Evolutionary conservation across 202 grass and related monocot species (phyloP).

Genomic region (Carex arenaria): DNA sequence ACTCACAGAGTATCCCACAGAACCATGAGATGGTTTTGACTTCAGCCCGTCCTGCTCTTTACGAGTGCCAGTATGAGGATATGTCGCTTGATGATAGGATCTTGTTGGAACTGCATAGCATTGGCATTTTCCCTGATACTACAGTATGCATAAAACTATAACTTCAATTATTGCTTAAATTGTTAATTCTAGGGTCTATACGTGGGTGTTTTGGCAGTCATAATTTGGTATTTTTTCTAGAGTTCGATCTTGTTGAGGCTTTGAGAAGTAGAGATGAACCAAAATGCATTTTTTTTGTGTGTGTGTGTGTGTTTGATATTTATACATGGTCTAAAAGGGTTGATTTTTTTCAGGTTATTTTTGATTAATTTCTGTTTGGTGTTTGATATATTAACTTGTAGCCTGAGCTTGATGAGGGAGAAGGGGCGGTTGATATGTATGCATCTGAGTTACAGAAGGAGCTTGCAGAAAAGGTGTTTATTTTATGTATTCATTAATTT

Average conservation of each 20-base stretch:
- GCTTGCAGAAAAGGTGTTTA: constrained; percentile 54
- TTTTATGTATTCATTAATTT: constrained; percentile 19
- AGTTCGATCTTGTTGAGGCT: background rate
- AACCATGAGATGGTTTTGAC: constrained; percentile 15
- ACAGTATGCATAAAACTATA: constrained; percentile 38
- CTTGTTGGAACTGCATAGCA: constrained; percentile 78
- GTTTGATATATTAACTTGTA: constrained; percentile 35
- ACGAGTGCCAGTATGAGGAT: constrained; percentile 51
- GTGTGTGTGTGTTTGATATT: background rate
- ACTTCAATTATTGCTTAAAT: background rate
- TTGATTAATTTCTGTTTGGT: constrained; percentile 12
- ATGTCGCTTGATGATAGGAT: constrained; percentile 76
- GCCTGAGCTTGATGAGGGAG: constrained; percentile 61
- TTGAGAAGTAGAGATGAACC: background rate
- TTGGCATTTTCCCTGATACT: constrained; percentile 61
- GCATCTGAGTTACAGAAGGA: constrained; percentile 58
- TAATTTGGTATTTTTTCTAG: background rate
- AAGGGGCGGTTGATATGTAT: constrained; percentile 48
- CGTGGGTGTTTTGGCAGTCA: background rate
- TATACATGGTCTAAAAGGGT: background rate
- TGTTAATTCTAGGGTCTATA: background rate
- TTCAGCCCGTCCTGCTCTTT: background rate
- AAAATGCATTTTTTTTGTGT: background rate
- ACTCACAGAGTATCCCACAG: constrained; percentile 3
- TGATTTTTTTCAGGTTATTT: constrained; percentile 4